Evolutionary conservation across 148 eudicot genomes (phyloP).

Genomic region (Heliamphora exappendiculata): DNA sequence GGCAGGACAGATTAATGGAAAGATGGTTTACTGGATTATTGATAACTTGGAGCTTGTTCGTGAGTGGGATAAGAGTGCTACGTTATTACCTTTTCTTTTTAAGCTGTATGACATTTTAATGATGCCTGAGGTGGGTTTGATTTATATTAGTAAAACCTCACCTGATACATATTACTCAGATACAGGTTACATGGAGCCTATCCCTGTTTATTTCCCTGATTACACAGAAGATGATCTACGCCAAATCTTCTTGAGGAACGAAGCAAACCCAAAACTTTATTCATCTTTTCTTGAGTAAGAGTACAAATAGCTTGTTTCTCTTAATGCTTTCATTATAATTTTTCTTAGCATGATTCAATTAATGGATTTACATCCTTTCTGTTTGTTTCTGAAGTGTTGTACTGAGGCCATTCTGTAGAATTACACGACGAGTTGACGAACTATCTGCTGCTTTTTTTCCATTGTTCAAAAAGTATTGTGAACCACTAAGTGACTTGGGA

Average conservation of each 20-base stretch:
- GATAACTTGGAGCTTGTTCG: constrained; percentile 75
- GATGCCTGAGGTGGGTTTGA: constrained; percentile 68
- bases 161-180: constrained; percentile 73
- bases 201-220: constrained; percentile 69
- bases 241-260: constrained; percentile 56
- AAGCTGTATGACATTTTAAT: constrained; percentile 58
- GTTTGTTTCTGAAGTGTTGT: constrained; percentile 40
- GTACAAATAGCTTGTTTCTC: background rate
- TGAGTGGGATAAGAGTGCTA: constrained; percentile 79
- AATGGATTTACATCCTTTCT: constrained; percentile 1
- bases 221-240: constrained; percentile 77
- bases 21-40: constrained; percentile 71
- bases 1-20: constrained; percentile 36
- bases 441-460: constrained; percentile 49
- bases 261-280: constrained; percentile 51
- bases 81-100: constrained; percentile 62
- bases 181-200: constrained; percentile 69
- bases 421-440: constrained; percentile 68
- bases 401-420: constrained; percentile 65
- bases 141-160: constrained; percentile 70
- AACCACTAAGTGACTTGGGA: constrained; percentile 45
- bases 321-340: background rate
- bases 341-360: background rate
- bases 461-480: constrained; percentile 61
- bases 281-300: constrained; percentile 90